A percentile compares a stretch with the other conserved stretches of the same genome.
Evolutionary conservation across 2,329 filamentous ascomycete genomes (phyloP).

Genomic region (Cercospora nicotianae): DNA sequence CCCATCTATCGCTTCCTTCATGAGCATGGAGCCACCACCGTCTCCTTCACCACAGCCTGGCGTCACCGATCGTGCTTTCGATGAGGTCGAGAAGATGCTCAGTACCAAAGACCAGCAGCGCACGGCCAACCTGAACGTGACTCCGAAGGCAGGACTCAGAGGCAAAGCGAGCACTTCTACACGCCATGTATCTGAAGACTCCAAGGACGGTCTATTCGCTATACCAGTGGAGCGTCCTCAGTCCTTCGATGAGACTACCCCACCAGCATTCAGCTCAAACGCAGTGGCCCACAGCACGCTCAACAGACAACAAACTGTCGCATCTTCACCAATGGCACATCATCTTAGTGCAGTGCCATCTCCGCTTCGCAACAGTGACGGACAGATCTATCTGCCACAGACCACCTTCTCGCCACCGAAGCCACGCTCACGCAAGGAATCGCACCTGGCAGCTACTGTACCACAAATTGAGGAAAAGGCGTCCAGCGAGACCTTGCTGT

Average conservation of each 20-base stretch:
- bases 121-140: neutral
- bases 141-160: neutral
- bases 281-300: neutral
- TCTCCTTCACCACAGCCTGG: constrained; percentile 3
- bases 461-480: constrained; percentile 10
- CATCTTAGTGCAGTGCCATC: constrained; percentile 35
- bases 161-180: neutral
- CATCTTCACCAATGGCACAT: constrained; percentile 24
- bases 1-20: constrained; percentile 25
- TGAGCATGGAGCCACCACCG: constrained; percentile 8
- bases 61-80: constrained; percentile 5
- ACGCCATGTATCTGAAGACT: constrained; percentile 10
- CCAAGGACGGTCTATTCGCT: constrained; percentile 18
- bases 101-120: neutral
- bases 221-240: constrained; percentile 14
- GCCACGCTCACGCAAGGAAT: constrained; percentile 10
- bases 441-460: constrained; percentile 8
- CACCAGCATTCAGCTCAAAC: neutral
- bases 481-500: constrained; percentile 5
- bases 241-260: neutral
- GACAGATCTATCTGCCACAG: constrained; percentile 20
- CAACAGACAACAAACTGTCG: neutral
- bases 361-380: constrained; percentile 27
- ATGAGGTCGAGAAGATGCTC: constrained; percentile 14
- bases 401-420: constrained; percentile 26